Evolutionary conservation across 2,329 filamentous ascomycete genomes (phyloP).

Genomic region (Cladosporium sp.): DNA sequence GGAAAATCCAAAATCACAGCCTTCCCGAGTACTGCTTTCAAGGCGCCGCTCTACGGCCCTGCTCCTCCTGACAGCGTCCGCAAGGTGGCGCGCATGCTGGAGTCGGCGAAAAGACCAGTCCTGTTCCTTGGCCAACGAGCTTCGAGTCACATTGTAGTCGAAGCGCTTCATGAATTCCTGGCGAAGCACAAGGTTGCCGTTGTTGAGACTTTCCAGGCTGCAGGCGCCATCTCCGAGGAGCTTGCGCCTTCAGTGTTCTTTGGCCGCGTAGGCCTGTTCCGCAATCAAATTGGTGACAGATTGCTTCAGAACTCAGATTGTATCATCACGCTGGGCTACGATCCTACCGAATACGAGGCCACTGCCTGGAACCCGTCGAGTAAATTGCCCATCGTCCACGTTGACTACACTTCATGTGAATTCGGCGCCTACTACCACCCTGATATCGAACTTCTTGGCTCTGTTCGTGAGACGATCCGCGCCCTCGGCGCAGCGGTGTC

Average conservation of each 20-base stretch:
- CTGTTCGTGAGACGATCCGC: conserved; percentile 39
- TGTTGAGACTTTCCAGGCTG: conserved; percentile 50
- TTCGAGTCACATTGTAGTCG: conserved; percentile 38
- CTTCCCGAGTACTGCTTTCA: conserved; percentile 38
- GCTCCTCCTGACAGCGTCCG: conserved; percentile 32
- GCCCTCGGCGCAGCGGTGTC: conserved; percentile 33
- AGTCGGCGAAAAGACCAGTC: conserved; percentile 36
- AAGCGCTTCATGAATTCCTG: conserved; percentile 40
- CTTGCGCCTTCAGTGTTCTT: conserved; percentile 43
- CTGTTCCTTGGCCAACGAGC: conserved; percentile 46
- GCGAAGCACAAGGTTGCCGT: conserved; percentile 41
- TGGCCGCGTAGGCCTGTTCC: conserved; percentile 46
- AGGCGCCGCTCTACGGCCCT: conserved; percentile 39
- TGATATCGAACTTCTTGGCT: conserved; percentile 41
- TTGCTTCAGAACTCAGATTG: conserved; percentile 42
- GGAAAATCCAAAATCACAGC: conserved; percentile 37
- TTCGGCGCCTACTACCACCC: conserved; percentile 42
- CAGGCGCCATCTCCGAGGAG: conserved; percentile 43
- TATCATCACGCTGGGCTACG: conserved; percentile 45
- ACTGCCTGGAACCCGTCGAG: conserved; percentile 42
- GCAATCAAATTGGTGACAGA: conserved; percentile 47
- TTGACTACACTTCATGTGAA: conserved; percentile 40
- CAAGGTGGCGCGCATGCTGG: conserved; percentile 33
- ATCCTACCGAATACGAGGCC: conserved; percentile 47
- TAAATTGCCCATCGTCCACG: conserved; percentile 39